phyloP scores from a whole-genome alignment of 1,284 basidiomycete genomes.

The Dichomitus squalens region DNA sequence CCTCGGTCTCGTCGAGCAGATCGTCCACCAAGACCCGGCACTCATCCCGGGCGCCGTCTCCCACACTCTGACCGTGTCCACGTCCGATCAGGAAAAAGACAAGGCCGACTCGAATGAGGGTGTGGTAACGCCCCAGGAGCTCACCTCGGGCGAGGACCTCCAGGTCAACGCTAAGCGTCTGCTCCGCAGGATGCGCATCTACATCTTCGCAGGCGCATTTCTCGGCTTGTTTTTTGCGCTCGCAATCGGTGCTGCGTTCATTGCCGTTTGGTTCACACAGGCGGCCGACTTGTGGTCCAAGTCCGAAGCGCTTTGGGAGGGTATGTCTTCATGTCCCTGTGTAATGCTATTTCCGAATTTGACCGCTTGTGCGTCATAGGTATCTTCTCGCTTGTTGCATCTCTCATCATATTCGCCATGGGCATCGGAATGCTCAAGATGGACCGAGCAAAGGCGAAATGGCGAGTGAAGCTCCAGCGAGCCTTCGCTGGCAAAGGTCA shows the following conservation, averaged over 20 bases:
- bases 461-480: constrained; percentile 84
- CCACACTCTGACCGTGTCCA: constrained; percentile 12
- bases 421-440: constrained; percentile 54
- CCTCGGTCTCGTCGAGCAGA: constrained; percentile 82
- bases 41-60: constrained; percentile 23
- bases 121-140: constrained; percentile 18
- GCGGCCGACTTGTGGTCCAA: constrained; percentile 72
- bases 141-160: constrained; percentile 28
- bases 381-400: constrained; percentile 80
- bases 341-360: not conserved
- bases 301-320: constrained; percentile 78
- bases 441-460: constrained; percentile 80
- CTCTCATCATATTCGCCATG: constrained; percentile 70
- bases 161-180: constrained; percentile 38
- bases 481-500: constrained; percentile 70
- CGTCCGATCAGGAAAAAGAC: constrained; percentile 18
- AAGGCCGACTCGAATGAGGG: constrained; percentile 26
- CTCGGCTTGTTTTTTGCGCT: constrained; percentile 78
- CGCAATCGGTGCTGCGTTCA: constrained; percentile 77
- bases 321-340: constrained; percentile 25
- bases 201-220: constrained; percentile 81
- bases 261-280: constrained; percentile 82
- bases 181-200: constrained; percentile 63
- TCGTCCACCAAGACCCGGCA: constrained; percentile 51
- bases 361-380: constrained; percentile 48